Conservation (phyloP, 129 eudicot species). For the Saposhnikovia divaricata region DNA sequence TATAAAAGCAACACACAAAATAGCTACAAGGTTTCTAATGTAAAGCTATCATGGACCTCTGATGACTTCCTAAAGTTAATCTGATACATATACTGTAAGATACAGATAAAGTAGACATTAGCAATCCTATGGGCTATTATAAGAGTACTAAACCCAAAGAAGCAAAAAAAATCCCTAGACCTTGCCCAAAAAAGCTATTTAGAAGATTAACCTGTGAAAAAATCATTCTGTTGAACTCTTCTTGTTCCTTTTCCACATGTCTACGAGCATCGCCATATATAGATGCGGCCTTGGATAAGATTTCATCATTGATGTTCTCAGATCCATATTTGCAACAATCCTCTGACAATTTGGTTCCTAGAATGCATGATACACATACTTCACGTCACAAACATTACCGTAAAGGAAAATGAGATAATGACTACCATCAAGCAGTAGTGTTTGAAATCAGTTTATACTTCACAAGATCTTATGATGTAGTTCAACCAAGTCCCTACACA, state of each 20-base stretch:
- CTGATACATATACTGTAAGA: neutral
- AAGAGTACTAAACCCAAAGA: neutral
- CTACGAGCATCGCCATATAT: conserved; percentile 97
- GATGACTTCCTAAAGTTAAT: neutral
- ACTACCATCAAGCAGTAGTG: neutral
- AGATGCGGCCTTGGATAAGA: conserved; percentile 79
- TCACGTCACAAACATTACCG: conserved; percentile 1
- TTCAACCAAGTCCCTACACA: neutral
- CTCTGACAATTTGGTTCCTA: conserved; percentile 93
- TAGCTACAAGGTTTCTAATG: neutral
- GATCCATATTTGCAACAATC: conserved; percentile 88
- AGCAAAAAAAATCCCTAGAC: neutral
- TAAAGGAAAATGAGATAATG: neutral
- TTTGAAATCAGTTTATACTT: neutral
- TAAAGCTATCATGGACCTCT: neutral
- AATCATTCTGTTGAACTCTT: conserved; percentile 67
- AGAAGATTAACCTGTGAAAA: conserved; percentile 56
- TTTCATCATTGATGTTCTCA: conserved; percentile 74
- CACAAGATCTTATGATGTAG: neutral
- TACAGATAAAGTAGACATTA: neutral
- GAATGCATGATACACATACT: conserved; percentile 13
- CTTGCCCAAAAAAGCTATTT: neutral
- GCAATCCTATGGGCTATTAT: neutral
- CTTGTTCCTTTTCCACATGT: conserved; percentile 95
- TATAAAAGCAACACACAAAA: neutral